Evolutionary conservation across 208 protist genomes (phyloP).

Genomic region (Trypanosoma platydactyli): DNA sequence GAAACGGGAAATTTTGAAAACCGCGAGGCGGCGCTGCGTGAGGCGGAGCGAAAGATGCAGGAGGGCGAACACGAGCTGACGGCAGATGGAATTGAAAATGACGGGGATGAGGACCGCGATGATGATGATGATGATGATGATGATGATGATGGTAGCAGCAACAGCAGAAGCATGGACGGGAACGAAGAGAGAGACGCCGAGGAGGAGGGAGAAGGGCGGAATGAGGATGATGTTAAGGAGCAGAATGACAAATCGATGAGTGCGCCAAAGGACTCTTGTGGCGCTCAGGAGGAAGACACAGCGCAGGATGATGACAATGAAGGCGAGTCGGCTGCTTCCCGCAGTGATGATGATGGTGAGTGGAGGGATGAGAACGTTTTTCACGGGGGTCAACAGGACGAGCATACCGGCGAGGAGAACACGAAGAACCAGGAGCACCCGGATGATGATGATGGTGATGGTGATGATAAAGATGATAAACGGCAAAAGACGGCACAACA

Average conservation of each 20-base stretch:
- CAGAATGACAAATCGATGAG: conserved; percentile 9
- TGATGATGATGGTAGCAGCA: conserved; percentile 23
- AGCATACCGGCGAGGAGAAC: conserved; percentile 72
- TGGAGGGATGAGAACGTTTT: conserved; percentile 76
- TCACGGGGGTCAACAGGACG: conserved; percentile 82
- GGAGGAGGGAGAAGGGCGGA: conserved; percentile 30
- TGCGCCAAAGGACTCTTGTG: conserved; percentile 10
- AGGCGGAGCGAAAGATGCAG: conserved; percentile 62
- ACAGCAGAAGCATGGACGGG: conserved; percentile 15
- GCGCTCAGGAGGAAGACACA: conserved; percentile 28
- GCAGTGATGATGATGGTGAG: conserved; percentile 45
- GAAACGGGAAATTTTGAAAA: conserved; percentile 87
- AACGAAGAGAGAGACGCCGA: conserved; percentile 30
- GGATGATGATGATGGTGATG: too few species aligned
- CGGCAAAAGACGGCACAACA: conserved; percentile 33
- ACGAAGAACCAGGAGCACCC: conserved; percentile 57
- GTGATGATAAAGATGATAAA: conserved; percentile 42
- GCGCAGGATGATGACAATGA: conserved; percentile 30
- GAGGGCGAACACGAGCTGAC: conserved; percentile 73
- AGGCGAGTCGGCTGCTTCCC: conserved; percentile 21
- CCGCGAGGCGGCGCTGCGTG: conserved; percentile 78
- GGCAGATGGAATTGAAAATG: conserved; percentile 47
- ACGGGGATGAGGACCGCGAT: conserved; percentile 27
- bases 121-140: conserved; percentile 45
- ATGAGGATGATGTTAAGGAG: conserved; percentile 27